Base-by-base conservation (phyloP, 2,329 filamentous ascomycete genomes). In the Penicillium digitatum region DNA sequence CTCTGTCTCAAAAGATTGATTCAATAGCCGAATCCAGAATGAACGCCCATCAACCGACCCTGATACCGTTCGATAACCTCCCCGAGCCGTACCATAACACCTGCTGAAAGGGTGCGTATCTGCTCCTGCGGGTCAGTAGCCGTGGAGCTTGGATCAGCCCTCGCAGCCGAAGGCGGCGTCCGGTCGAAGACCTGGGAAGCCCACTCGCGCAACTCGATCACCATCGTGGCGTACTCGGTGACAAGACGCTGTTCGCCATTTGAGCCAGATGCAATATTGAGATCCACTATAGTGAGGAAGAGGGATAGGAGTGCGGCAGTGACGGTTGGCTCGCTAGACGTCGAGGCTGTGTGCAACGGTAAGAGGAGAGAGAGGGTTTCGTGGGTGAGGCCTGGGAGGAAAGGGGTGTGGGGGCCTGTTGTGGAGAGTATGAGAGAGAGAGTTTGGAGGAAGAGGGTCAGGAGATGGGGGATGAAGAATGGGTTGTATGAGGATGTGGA, bases 141-240 rank as follows among this genome's bases (percentile, higher is more conserved):
- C 86, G 79, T 68, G 82, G 52, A 51, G 22, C 83, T 44, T 11
- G 54, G 37, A 90, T 86, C 72, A 86, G 85, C 27, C 87, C 81
- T 66, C 83, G 80, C 78, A 35, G 78, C 75, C 20, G 79, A 71
- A 57, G 60, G 70, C 56, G 73, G 66, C 57, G 69, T 72, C 46
- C 78, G 78, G 56, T 87, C 83, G 72, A 96, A 95, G 1, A 96
- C 82, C 52, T 79, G 79, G 40, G 85, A 81, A 1, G 89, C 88
- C 94, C 94, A 99, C 66, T 90, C 88, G 65, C 89, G 84, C 56
- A 90, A 88, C 79, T 97, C 93, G 48, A 95, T 80, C 22, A 97
- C 76, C 70, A 93, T 86, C 53, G 85, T 83, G 0, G 88, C 86
- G 64, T 90, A 84, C 54, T 87, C 83, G 56, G 86, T 84, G 46